Evolutionary conservation across 345 rosid species (phyloP).

Genomic region (Lenwebbia sp.): DNA sequence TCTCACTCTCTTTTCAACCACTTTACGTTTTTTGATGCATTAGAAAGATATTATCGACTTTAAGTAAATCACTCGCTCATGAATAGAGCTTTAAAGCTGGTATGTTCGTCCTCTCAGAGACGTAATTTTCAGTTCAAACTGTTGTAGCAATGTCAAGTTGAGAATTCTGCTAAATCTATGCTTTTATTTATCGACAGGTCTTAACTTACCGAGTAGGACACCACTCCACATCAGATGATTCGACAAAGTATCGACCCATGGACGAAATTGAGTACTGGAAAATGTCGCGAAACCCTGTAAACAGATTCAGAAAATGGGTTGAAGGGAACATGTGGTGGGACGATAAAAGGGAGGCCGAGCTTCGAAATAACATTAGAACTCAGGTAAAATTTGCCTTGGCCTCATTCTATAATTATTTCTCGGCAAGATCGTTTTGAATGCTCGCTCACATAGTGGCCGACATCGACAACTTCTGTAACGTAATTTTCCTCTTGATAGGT

Average conservation of each 20-base stretch:
- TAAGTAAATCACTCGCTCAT: background rate
- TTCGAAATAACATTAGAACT: conserved; percentile 35
- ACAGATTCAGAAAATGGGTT: conserved; percentile 52
- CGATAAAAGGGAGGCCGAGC: conserved; percentile 41
- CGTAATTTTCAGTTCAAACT: background rate
- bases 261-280: conserved; percentile 72
- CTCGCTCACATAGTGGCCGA: background rate
- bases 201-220: conserved; percentile 74
- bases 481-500: conserved; percentile 18
- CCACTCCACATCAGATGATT: conserved; percentile 87
- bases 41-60: background rate
- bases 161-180: background rate
- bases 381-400: conserved; percentile 18
- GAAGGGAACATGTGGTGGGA: conserved; percentile 73
- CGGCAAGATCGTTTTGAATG: background rate
- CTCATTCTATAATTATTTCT: background rate
- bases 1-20: background rate
- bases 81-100: background rate
- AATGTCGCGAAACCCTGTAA: conserved; percentile 52
- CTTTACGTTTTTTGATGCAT: background rate
- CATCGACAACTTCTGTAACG: background rate
- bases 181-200: conserved; percentile 17
- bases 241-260: conserved; percentile 54
- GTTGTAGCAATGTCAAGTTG: background rate
- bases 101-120: background rate